phyloP scores from a whole-genome alignment of 805 yeast genomes.

The Lipomyces spencermartinsiae region DNA sequence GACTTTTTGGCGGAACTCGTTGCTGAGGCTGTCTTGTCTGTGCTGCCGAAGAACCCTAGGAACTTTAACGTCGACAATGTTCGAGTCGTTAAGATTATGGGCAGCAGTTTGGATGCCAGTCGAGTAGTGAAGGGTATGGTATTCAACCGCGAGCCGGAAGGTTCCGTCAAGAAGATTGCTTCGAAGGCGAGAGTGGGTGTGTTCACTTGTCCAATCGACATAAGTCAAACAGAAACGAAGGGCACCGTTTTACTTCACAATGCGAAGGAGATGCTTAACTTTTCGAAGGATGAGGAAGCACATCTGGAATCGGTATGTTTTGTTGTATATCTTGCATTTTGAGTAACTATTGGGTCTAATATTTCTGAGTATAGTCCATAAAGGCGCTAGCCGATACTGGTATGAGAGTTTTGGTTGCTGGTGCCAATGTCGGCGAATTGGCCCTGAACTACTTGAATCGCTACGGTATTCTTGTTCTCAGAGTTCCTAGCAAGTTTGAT shows the following conservation, averaged over 20 bases:
- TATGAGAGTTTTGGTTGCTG: conserved; percentile 88
- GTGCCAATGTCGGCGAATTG: conserved; percentile 89
- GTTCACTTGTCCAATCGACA: conserved; percentile 92
- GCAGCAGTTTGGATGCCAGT: conserved; percentile 74
- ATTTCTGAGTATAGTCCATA: conserved; percentile 54
- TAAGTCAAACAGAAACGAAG: conserved; percentile 95
- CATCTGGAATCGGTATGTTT: conserved; percentile 71
- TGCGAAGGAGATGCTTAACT: conserved; percentile 95
- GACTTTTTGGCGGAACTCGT: conserved; percentile 77
- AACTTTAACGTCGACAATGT: conserved; percentile 89
- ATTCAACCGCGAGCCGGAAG: conserved; percentile 95
- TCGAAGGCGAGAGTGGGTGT: conserved; percentile 84
- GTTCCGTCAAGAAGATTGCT: conserved; percentile 65
- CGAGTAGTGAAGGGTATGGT: conserved; percentile 96
- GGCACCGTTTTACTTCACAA: conserved; percentile 96
- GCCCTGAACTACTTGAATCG: conserved; percentile 93
- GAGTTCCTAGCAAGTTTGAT: conserved; percentile 93
- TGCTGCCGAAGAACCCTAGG: conserved; percentile 70
- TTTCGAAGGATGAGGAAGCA: conserved; percentile 94
- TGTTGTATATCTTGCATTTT: neutral
- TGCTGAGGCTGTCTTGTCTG: conserved; percentile 80
- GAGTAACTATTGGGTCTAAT: neutral
- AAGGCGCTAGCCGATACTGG: conserved; percentile 85
- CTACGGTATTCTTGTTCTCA: conserved; percentile 80
- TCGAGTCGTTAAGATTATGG: conserved; percentile 97